A percentile compares a stretch with the other conserved stretches of the same genome.
Evolutionary conservation across 352 stramenopile species (phyloP).

Genomic region (Phytophthora crassamura): DNA sequence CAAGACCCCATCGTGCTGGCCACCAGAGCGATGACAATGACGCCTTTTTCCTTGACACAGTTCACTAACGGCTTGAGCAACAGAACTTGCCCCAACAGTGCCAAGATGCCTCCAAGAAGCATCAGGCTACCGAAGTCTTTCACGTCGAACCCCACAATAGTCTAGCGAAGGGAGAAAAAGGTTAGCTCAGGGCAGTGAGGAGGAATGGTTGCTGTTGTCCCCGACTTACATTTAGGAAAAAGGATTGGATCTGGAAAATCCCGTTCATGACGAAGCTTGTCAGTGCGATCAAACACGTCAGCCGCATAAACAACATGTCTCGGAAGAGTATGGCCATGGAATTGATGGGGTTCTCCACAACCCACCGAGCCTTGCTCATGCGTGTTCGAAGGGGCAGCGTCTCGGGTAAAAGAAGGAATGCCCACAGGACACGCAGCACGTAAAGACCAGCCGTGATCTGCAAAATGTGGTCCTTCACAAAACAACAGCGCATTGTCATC

Average conservation of each 20-base stretch:
- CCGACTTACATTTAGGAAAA: slow-evolving; percentile 70
- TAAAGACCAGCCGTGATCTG: slow-evolving; percentile 54
- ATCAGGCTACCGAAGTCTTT: slow-evolving; percentile 70
- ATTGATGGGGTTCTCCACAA: slow-evolving; percentile 63
- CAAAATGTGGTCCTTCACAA: slow-evolving; percentile 55
- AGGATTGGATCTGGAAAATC: slow-evolving; percentile 68
- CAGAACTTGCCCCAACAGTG: slow-evolving; percentile 65
- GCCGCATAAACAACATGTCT: slow-evolving; percentile 61
- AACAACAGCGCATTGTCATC: background rate
- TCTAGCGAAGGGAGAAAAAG: slow-evolving; percentile 33
- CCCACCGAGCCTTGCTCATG: slow-evolving; percentile 33
- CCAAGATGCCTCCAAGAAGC: slow-evolving; percentile 59
- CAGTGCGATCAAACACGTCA: slow-evolving; percentile 73
- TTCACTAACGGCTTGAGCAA: slow-evolving; percentile 68
- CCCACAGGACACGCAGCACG: slow-evolving; percentile 60
- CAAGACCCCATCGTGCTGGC: slow-evolving; percentile 47
- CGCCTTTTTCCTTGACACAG: slow-evolving; percentile 65
- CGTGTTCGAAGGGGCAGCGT: slow-evolving; percentile 54
- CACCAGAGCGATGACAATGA: slow-evolving; percentile 68
- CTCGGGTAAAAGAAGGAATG: slow-evolving; percentile 62
- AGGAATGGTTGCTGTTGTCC: background rate
- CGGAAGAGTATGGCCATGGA: slow-evolving; percentile 76
- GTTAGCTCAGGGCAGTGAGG: slow-evolving; percentile 11
- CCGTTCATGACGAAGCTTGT: slow-evolving; percentile 71
- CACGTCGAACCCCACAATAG: slow-evolving; percentile 69